Percentiles rank a stretch among this genome's conserved stretches.
phyloP scores from a whole-genome alignment of 768 basidiomycete genomes.

The Hygrocybe coccinea region DNA sequence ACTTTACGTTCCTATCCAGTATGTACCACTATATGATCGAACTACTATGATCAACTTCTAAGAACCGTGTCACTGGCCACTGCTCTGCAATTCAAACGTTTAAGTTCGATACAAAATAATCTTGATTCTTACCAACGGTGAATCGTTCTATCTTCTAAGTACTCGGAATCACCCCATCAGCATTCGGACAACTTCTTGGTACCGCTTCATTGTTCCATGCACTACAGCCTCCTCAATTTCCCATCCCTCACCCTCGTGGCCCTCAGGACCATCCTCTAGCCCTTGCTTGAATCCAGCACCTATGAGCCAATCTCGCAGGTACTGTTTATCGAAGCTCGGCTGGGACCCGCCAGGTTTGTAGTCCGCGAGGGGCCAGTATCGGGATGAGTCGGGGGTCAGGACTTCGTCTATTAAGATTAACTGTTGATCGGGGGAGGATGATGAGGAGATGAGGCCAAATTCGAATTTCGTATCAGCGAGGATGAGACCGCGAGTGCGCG shows the following conservation, averaged over 20 bases:
- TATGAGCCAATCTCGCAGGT: slow-evolving; percentile 85
- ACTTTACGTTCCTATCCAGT: too few species aligned
- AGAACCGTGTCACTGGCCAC: too few species aligned
- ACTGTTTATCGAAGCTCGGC: slow-evolving; percentile 96
- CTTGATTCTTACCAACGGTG: neutral
- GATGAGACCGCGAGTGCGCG: slow-evolving; percentile 73
- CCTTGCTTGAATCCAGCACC: slow-evolving; percentile 69
- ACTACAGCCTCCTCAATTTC: slow-evolving; percentile 71
- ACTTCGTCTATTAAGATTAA: slow-evolving; percentile 92
- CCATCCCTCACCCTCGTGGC: slow-evolving; percentile 71
- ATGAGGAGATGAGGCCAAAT: slow-evolving; percentile 71
- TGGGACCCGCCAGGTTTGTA: slow-evolving; percentile 75
- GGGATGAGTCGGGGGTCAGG: slow-evolving; percentile 95
- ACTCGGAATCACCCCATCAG: slow-evolving; percentile 32
- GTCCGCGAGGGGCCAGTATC: slow-evolving; percentile 84
- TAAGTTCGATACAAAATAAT: neutral
- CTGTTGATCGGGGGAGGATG: slow-evolving; percentile 30
- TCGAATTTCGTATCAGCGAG: slow-evolving; percentile 99
- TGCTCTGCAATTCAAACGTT: too few species aligned
- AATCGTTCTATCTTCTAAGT: neutral
- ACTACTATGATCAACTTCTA: too few species aligned
- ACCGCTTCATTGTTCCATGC: slow-evolving; percentile 69
- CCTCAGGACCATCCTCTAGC: slow-evolving; percentile 66
- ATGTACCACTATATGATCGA: too few species aligned
- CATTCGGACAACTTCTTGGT: slow-evolving; percentile 68